Conservation (phyloP, 2,329 filamentous ascomycete genomes). For the Pyrenochaeta sp. region DNA sequence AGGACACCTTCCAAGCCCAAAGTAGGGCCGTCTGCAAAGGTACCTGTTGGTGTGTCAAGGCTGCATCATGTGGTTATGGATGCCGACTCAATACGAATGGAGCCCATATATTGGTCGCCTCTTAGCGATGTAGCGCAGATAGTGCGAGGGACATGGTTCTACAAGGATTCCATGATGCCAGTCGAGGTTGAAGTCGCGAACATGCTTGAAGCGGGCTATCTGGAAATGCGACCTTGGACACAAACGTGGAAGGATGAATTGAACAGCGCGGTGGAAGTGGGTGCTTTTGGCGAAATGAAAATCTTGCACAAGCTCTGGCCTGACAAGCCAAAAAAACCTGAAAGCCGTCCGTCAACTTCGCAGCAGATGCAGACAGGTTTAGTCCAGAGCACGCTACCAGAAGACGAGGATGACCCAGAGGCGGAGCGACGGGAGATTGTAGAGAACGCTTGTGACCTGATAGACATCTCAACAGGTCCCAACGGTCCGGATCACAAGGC, state of each 20-base stretch:
- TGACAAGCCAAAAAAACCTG: conserved; percentile 64
- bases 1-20: conserved; percentile 33
- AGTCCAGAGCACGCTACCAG: conserved; percentile 44
- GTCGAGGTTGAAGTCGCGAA: conserved; percentile 88
- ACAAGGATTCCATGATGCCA: conserved; percentile 92
- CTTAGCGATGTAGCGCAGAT: conserved; percentile 88
- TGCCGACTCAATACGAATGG: conserved; percentile 71
- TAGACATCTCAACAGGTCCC: conserved; percentile 57
- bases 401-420: conserved; percentile 52
- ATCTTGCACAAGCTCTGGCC: conserved; percentile 86
- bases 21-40: conserved; percentile 60
- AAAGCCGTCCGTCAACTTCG: conserved; percentile 54
- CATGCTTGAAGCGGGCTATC: conserved; percentile 88
- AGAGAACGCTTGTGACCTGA: conserved; percentile 56
- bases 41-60: conserved; percentile 88
- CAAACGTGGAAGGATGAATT: conserved; percentile 94
- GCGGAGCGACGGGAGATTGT: conserved; percentile 54
- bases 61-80: conserved; percentile 89
- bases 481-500: conserved; percentile 59
- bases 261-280: conserved; percentile 87
- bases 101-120: conserved; percentile 97
- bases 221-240: conserved; percentile 85
- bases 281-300: conserved; percentile 89
- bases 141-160: conserved; percentile 93
- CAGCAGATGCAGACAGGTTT: conserved; percentile 41